Conservation (phyloP, 257 asterid species). For the Solanum chmielewskii region DNA sequence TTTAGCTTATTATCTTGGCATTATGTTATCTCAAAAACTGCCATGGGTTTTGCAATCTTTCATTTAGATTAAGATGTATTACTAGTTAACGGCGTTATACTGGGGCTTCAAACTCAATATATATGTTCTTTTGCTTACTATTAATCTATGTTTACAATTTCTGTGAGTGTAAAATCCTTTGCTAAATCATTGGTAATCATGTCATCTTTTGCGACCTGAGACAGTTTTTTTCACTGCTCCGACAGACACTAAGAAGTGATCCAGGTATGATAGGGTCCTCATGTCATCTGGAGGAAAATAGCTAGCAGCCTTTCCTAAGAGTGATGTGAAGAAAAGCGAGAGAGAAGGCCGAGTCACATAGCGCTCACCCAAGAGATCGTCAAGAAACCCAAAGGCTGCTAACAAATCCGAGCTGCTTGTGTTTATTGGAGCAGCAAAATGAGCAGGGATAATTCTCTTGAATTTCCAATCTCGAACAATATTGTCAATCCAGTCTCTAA, state of each 20-base stretch:
- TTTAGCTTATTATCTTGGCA: background rate
- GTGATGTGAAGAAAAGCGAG: conserved; percentile 59
- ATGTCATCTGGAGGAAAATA: conserved; percentile 94
- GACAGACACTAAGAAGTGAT: conserved; percentile 75
- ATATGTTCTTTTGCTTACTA: background rate
- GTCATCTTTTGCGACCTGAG: conserved; percentile 66
- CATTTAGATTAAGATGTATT: background rate
- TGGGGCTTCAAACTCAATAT: background rate
- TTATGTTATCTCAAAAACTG: background rate
- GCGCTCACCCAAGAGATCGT: conserved; percentile 71
- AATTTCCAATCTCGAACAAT: conserved; percentile 81
- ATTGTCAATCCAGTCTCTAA: conserved; percentile 85
- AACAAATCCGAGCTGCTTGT: conserved; percentile 74
- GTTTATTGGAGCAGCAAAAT: conserved; percentile 80
- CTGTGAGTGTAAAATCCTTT: background rate
- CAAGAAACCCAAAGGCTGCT: conserved; percentile 86
- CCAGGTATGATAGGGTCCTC: conserved; percentile 92
- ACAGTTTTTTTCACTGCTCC: conserved; percentile 95
- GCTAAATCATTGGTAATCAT: background rate
- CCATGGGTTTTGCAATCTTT: background rate
- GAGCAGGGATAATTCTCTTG: conserved; percentile 93
- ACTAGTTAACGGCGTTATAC: background rate
- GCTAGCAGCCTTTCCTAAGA: conserved; percentile 81
- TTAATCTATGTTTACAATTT: background rate
- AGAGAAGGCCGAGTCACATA: conserved; percentile 64